Base-by-base conservation (phyloP, 164 flowering plant species). In the Vitis cinerea region DNA sequence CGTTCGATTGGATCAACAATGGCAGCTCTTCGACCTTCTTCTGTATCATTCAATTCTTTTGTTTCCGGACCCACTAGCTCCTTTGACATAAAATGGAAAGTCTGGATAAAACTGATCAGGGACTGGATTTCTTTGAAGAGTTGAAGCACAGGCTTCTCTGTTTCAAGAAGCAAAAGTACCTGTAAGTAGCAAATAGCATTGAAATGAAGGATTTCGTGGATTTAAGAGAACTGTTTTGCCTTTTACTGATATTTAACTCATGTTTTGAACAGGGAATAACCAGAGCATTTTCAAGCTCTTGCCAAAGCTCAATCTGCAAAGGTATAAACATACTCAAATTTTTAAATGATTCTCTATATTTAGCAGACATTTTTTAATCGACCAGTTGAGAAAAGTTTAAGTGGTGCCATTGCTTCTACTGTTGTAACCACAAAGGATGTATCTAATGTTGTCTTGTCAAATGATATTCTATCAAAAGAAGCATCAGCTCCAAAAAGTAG, bases 271-370 rank as follows among this genome's bases (percentile, higher is more conserved):
- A 93, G 97, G 84, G 68, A 81, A 67, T 77, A 87, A 63, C 74
- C 72, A 30, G 87, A 83, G 16, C 91, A 85, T 69, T 93, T 79
- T 74, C 77, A 82, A 75, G 64, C 65, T 52, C 94, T 93, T 60
- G 86, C 95, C 2, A 60, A 84, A 59, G 82, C 47, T 63, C 98
- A 93, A 77, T 74, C 82, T 12, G 97, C 98, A 14, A 90, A 93
- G 94, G 98, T 93, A 76, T 59, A 44, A 51, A 31, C 27, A 23
- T 23, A 1, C 11, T 29, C 50, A 30, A 11, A 51, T n/a, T n/a
- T n/a, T n/a, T n/a, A n/a, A n/a, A n/a, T n/a, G n/a, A n/a, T n/a
- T n/a, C n/a, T n/a, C n/a, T n/a, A n/a, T n/a, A n/a, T n/a, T n/a
- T n/a, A n/a, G n/a, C n/a, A n/a, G n/a, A n/a, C n/a, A n/a, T n/a